Evolutionary conservation across 2,329 filamentous ascomycete genomes (phyloP), one percentile per base, ranked within the genome.

Genomic region (Mycosphaerella arachidis): DNA sequence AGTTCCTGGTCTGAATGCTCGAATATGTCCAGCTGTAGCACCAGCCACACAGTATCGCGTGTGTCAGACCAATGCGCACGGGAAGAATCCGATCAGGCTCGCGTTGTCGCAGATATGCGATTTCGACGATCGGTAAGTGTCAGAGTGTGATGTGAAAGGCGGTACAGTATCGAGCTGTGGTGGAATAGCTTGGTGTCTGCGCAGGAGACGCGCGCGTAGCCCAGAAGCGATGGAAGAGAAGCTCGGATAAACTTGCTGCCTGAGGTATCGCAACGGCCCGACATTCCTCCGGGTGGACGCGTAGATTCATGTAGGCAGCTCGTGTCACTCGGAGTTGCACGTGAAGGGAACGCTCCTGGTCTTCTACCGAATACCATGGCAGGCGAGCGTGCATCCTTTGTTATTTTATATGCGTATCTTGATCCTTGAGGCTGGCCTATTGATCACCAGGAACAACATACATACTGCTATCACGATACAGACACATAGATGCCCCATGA

Each of bases 1-100:
- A 50, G 57, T 43, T 31, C 52, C 31, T 43, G 53, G 35, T 29
- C 51, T 58, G 48, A 52, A 55, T 55, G 40, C 40, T 16, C 16
- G 18, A n/a, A 52, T 31, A 52, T 3, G 29, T 52, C 50, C 50
- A 33, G 50, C 30, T 35, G 50, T 20, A 31, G 50, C n/a, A 35
- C 50, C 50, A 52, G 30, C 50, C 50, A 30, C 50, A 16, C 5
- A n/a, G 5, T 43, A 43, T 43, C 40, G n/a, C 40, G 40, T n/a
- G 13, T 27, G 20, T 6, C 10, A 16, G 20, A 27, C 24, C 46
- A 50, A 50, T 50, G 46, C 2, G 20, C 46, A 20, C 46, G 20
- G 18, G 16, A 43, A 18, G 18, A n/a, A 8, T 8, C 40, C 18
- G 16, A 6, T 16, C 13, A n/a, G 40, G n/a, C 12, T 43, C 40